phyloP scores from a whole-genome alignment of 129 eudicot species.

The Sambucus nigra region DNA sequence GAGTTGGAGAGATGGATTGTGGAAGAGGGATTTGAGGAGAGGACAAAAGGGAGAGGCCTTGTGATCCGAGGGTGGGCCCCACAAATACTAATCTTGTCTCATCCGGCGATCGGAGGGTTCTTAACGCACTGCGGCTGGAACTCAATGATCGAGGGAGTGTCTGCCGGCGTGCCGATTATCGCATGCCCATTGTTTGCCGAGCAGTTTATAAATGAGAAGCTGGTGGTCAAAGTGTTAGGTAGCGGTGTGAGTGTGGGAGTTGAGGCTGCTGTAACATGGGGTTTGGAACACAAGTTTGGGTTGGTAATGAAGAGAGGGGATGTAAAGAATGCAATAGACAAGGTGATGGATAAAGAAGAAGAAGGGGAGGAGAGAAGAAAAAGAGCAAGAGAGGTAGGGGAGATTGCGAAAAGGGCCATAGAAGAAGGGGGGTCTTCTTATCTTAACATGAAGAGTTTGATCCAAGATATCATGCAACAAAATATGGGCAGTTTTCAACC shows the following conservation, averaged over 20 bases:
- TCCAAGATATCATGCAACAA: conserved; percentile 4
- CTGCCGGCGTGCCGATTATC: conserved; percentile 29
- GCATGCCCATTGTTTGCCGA: conserved; percentile 39
- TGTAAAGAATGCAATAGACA: conserved; percentile 19
- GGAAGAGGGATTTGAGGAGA: conserved; percentile 37
- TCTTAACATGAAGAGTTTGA: conserved; percentile 6
- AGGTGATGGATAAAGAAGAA: conserved; percentile 13
- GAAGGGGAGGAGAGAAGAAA: conserved; percentile 12
- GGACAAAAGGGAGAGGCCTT: conserved; percentile 38
- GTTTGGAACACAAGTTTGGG: conserved; percentile 30
- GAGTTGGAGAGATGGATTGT: conserved; percentile 45
- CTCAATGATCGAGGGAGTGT: conserved; percentile 29
- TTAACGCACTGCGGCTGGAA: conserved; percentile 47
- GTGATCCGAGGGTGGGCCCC: conserved; percentile 61
- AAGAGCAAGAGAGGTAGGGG: conserved; percentile 17
- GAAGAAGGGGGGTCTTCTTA: conserved; percentile 27
- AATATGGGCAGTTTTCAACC: not conserved
- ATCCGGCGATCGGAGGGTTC: conserved; percentile 38
- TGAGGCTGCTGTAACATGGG: conserved; percentile 29
- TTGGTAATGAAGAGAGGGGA: conserved; percentile 19
- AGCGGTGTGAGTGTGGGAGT: conserved; percentile 35
- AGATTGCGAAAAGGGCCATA: conserved; percentile 21
- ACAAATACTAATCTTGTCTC: conserved; percentile 44
- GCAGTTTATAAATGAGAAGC: conserved; percentile 35
- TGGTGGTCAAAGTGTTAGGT: conserved; percentile 21